These are phyloP conservation scores for Apiospora pterosperma DNA, from an alignment of 2,329 filamentous ascomycete species.

Conservation along the genomic window DNA sequence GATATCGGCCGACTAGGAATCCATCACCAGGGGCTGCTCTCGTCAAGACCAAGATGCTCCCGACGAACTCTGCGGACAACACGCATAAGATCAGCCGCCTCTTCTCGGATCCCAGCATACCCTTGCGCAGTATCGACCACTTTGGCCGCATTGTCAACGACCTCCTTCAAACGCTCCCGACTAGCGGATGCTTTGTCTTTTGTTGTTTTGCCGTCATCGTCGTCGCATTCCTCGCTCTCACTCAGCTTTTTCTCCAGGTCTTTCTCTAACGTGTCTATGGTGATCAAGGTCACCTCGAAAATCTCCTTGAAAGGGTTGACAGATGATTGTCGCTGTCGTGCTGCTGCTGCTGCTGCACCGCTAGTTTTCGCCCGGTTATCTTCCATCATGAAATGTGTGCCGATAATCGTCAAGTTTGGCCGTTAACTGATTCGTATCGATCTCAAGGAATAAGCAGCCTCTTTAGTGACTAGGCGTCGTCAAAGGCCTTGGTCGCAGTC, in stretches of 20 bases:
- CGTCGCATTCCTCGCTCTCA: not conserved
- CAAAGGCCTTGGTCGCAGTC: not conserved
- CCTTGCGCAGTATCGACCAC: not conserved
- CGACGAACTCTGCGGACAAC: not conserved
- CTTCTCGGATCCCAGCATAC: not conserved
- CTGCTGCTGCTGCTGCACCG: not conserved
- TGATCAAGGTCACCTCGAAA: not conserved
- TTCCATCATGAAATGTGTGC: not conserved
- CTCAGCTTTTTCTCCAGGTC: not conserved
- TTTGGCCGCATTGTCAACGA: not conserved
- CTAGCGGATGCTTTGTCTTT: not conserved
- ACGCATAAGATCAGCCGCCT: not conserved
- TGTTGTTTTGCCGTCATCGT: not conserved
- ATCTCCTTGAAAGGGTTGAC: not conserved
- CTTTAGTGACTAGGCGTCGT: not conserved
- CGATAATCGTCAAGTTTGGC: not conserved
- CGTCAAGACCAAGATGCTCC: not conserved
- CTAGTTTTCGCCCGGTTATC: not conserved
- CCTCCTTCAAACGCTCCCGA: not conserved
- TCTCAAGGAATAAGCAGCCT: not conserved
- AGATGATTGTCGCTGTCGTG: not conserved
- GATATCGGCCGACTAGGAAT: too few relatives aligned
- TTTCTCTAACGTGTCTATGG: not conserved
- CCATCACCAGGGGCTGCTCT: not conserved
- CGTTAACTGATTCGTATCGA: not conserved